Conservation (phyloP, 2,329 filamentous ascomycete genomes). For the Neocucurbitaria cava region DNA sequence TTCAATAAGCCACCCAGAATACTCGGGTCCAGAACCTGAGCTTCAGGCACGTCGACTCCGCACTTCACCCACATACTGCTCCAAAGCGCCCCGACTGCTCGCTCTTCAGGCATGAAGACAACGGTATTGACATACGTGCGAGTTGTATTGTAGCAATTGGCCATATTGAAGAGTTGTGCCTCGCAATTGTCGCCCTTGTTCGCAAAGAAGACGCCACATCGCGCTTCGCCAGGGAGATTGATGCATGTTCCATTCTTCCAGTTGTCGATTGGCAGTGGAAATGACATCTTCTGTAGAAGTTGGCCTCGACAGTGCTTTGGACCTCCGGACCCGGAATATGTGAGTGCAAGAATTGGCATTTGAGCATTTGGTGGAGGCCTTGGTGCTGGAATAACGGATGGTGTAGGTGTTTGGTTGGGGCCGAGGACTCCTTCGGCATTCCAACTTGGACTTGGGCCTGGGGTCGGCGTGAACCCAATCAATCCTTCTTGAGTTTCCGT, state of each 20-base stretch:
- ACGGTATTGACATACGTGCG: constrained; percentile 42
- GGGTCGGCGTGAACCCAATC: constrained; percentile 29
- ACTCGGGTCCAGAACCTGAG: constrained; percentile 37
- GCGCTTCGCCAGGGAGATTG: constrained; percentile 38
- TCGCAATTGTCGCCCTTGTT: constrained; percentile 46
- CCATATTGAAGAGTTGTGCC: constrained; percentile 41
- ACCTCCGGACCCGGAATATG: constrained; percentile 41
- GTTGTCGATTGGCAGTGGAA: constrained; percentile 30
- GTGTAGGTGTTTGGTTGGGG: constrained; percentile 18
- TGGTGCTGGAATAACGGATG: constrained; percentile 10
- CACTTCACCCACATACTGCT: constrained; percentile 45
- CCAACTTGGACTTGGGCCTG: constrained; percentile 20
- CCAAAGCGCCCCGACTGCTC: constrained; percentile 42
- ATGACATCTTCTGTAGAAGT: constrained; percentile 31
- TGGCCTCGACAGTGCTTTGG: constrained; percentile 46
- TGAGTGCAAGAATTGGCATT: constrained; percentile 41
- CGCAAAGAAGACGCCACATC: constrained; percentile 44
- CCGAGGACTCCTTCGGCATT: constrained; percentile 35
- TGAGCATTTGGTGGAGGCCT: constrained; percentile 21
- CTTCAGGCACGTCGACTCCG: constrained; percentile 39
- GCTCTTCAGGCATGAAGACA: constrained; percentile 47
- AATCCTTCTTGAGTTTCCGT: constrained; percentile 31
- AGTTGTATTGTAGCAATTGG: constrained; percentile 37
- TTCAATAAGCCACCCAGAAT: constrained; percentile 38
- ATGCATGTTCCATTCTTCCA: constrained; percentile 44